Base-by-base conservation (phyloP, 2,329 filamentous ascomycete species). In the Ampelomyces quisqualis region DNA sequence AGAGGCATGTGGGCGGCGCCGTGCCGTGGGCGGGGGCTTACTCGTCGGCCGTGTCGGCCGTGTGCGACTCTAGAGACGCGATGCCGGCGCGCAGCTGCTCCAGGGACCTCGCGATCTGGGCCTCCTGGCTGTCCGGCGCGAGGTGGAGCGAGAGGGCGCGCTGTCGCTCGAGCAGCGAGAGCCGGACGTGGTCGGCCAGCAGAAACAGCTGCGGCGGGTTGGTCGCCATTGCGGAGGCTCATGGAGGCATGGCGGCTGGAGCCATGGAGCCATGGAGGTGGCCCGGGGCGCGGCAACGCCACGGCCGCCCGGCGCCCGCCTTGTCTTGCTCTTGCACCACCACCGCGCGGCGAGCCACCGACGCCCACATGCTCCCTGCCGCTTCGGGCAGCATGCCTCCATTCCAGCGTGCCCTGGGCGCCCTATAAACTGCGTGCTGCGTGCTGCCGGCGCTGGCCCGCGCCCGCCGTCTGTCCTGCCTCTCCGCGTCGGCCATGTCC, bases 141-240 rank as follows among this genome's bases (percentile, higher is more conserved):
- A 95, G 79, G 55, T 89, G 84, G 30, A 95, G 78, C 10, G 83
- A 86, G 58, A 88, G 82, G 34, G 90, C 89, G 43, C 91, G 84
- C 72, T 95, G 85, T 43, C 91, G 84, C 74, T 97, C 93, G 18
- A 97, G 82, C 11, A 98, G 79, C 10, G 90, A 95, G 47, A 97
- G 81, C 72, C 97, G 96, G 77, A 97, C 88, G 71, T 97, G 91
- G 73, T 98, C 93, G 61, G 90, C 89, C 43, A 97, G 82, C 38
- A 97, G 85, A 67, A 90, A 89, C 55, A 97, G 84, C 70, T 96
- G 90, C 10, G 78, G 77, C 34, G 80, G 75, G 55, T 77, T 80
- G 57, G 67, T 68, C 38, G 64, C 58, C 60, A 67, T 68, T 45
- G 54, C 38, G 49, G 41, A 3, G 38, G 17, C 35, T 29, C 34